Base-by-base conservation (phyloP, 768 basidiomycete genomes). In the Tulasnella sp. region DNA sequence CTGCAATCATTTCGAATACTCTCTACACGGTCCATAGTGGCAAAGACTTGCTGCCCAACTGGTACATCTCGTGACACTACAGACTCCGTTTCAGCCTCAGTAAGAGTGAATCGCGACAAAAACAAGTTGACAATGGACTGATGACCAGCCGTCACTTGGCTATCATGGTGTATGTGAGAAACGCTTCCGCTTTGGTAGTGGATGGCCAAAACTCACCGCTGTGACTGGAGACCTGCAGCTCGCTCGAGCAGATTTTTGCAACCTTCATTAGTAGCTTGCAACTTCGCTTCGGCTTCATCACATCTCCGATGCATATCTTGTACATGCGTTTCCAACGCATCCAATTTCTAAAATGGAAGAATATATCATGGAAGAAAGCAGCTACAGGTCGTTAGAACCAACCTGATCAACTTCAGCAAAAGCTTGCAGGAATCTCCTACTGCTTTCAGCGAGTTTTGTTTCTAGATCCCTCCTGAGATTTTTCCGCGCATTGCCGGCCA, bases 401-500 rank as follows among this genome's bases (percentile, higher is more conserved):
- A 93, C 93, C 67, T 86, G 73, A 68, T 96, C 86, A 31, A 98
- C 89, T 58, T 90, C 81, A 19, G 79, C 79, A 56, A 98, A 83
- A 0, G 85, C 89, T 24, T 75, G 73, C 49, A 98, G 63, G 63
- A 99, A 95, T 56, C 77, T 76, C 40, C 74, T 72, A 57, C 89
- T 91, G 4, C 87, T 87, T 47, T 83, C 77, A 0, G 83, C 78
- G 39, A 96, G 71, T 63, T 79, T 83, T 43, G 68, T 72, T 62
- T 98, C 91, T 63, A 93, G 78, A 63, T 96, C 91, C 55, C 81
- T 72, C 37, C 85, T 75, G 48, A 96, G 70, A 59, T 81, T 77
- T 62, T 81, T 86, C 48, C 90, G 72, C 22, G 84, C 89, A 42
- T 75, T 70, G 4, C 77, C 74, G 0, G 87, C 87, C 1, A 74